phyloP scores from a whole-genome alignment of 768 basidiomycete genomes.

The Leccinum rimulosum region DNA sequence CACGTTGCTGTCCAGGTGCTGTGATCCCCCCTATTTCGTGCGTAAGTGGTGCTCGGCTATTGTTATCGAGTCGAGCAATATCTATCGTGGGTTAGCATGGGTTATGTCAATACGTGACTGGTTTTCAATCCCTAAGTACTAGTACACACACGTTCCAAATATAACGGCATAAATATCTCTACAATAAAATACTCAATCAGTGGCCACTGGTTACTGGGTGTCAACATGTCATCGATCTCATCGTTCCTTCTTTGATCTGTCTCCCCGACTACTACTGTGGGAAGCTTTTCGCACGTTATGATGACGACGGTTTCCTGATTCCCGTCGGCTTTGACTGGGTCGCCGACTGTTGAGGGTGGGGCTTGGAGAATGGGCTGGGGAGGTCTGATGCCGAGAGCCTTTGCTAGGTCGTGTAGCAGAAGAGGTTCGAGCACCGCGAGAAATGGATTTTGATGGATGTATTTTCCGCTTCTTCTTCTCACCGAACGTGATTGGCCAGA shows the following conservation, averaged over 20 bases:
- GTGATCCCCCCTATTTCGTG: not conserved
- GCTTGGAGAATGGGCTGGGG: constrained; percentile 17
- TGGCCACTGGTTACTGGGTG: not conserved
- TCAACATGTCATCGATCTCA: constrained; percentile 1
- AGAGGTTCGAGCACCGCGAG: constrained; percentile 9
- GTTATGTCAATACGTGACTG: not conserved
- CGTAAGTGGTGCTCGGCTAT: not conserved
- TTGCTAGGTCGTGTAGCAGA: constrained; percentile 11
- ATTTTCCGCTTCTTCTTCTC: constrained; percentile 14
- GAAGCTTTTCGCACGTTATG: constrained; percentile 22
- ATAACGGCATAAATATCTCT: constrained; percentile 20
- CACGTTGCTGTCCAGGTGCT: constrained; percentile 2
- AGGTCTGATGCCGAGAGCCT: constrained; percentile 12
- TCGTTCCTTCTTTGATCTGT: constrained; percentile 6
- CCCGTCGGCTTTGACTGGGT: constrained; percentile 18
- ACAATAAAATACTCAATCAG: constrained; percentile 16
- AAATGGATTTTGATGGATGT: constrained; percentile 8
- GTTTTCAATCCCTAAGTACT: not conserved
- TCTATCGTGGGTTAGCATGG: not conserved
- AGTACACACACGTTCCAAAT: constrained; percentile 2
- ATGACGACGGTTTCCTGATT: constrained; percentile 2
- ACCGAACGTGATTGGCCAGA: constrained; percentile 29
- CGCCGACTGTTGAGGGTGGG: constrained; percentile 17
- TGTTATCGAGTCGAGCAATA: not conserved
- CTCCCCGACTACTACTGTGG: constrained; percentile 11